Base-by-base conservation (phyloP, 2,329 filamentous ascomycete genomes). In the Clathrospora elynae region DNA sequence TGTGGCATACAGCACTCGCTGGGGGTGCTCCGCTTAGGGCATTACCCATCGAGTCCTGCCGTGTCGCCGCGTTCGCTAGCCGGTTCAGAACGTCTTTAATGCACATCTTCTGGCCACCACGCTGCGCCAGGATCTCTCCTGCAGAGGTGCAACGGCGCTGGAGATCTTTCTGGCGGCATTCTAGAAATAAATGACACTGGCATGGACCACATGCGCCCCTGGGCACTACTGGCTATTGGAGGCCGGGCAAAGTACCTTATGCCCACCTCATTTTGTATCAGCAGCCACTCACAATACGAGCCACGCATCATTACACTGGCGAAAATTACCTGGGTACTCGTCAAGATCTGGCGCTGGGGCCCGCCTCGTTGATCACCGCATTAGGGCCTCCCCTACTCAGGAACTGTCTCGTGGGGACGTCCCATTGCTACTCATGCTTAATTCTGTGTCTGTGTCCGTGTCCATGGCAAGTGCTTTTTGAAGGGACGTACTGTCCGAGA, bases 321-420 rank as follows among this genome's bases (percentile, higher is more conserved):
- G 62, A 51, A 67, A 62, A 63, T 65, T 60, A 62, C 59, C 53
- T 61, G 58, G 56, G 61, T 59, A 57, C 53, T 66, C 59, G 55
- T 61, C 62, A 55, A 67, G 62, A 70, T 71, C 68, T 61, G 56
- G 60, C 61, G 62, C 64, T 64, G 56, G 66, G 66, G 53, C 37
- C 38, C 61, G 59, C 51, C 58, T 64, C 63, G 66, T 62, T 69
- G 68, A 71, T 68, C 70, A 73, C 68, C 62, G 68, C 70, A 73
- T 72, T 69, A 70, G 60, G 62, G 57, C 66, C 69, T 71, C 66
- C 67, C 67, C 67, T 66, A 66, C 66, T 70, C 67, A 71, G 70
- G 68, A 70, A 72, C 68, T 67, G 71, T 72, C 66, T 71, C 68
- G 68, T 69, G 64, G 67, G 61, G 59, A 61, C 57, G 62, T 50